Evolutionary conservation across 371 early-diverging fungal genomes (phyloP).

Genomic region (Gilbertella persicaria): DNA sequence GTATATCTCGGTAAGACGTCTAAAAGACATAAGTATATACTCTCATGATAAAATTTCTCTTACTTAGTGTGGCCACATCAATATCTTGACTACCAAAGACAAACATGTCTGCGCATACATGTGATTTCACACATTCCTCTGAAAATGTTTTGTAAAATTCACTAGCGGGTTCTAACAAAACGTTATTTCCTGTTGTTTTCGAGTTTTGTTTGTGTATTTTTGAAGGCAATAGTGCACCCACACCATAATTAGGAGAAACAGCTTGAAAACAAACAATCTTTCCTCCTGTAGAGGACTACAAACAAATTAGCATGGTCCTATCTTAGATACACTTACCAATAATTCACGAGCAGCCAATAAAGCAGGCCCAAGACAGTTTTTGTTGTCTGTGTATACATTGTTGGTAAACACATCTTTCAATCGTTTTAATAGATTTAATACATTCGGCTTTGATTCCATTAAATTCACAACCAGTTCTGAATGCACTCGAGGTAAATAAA

Average conservation of each 20-base stretch:
- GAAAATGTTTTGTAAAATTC: constrained; percentile 84
- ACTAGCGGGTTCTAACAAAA: constrained; percentile 66
- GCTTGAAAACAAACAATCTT: constrained; percentile 75
- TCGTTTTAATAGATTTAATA: constrained; percentile 62
- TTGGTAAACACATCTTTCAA: constrained; percentile 39
- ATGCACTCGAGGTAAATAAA: constrained; percentile 70
- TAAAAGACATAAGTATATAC: constrained; percentile 7
- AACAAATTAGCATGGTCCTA: not conserved
- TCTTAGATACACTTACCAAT: constrained; percentile 61
- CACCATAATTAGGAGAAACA: constrained; percentile 66
- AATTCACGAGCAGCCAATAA: constrained; percentile 71
- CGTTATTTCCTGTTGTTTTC: constrained; percentile 42
- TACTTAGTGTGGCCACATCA: constrained; percentile 82
- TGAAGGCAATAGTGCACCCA: constrained; percentile 53
- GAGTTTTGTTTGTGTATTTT: constrained; percentile 61
- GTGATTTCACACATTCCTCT: constrained; percentile 71
- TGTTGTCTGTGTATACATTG: constrained; percentile 56
- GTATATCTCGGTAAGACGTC: constrained; percentile 77
- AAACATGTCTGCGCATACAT: constrained; percentile 85
- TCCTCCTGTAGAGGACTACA: constrained; percentile 72
- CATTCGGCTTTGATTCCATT: constrained; percentile 56
- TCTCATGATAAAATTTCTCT: constrained; percentile 16
- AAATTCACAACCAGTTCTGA: constrained; percentile 78
- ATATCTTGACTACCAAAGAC: constrained; percentile 71
- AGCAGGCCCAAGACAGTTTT: constrained; percentile 71